Conservation (phyloP, 75 land plant species). For the Picea sitchensis region DNA sequence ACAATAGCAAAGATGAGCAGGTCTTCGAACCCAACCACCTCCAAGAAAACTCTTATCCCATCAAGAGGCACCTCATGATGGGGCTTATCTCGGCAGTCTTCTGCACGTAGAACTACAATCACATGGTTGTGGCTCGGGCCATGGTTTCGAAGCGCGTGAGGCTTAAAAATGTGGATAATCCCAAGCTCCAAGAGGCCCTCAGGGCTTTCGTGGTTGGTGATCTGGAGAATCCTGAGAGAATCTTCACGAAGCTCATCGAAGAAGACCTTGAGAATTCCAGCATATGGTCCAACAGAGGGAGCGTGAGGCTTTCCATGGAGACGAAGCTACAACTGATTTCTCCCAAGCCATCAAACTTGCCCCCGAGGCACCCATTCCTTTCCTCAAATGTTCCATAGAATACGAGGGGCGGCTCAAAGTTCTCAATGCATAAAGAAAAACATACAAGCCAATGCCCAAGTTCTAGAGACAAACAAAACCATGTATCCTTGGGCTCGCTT, state of each 20-base stretch:
- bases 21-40: background rate
- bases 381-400: slow-evolving; percentile 39
- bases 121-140: background rate
- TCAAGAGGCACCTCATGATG: background rate
- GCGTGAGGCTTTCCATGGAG: slow-evolving; percentile 33
- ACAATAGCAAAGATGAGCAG: background rate
- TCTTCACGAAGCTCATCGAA: slow-evolving; percentile 29
- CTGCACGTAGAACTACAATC: background rate
- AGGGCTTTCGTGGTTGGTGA: slow-evolving; percentile 29
- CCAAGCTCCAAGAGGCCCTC: slow-evolving; percentile 37
- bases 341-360: slow-evolving; percentile 29
- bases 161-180: slow-evolving; percentile 37
- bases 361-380: slow-evolving; percentile 34
- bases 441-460: too few relatives aligned
- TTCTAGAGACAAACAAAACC: too few relatives aligned
- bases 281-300: slow-evolving; percentile 46
- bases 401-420: slow-evolving; percentile 14
- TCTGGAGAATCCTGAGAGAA: slow-evolving; percentile 27
- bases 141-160: slow-evolving; percentile 21
- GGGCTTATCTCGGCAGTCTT: background rate
- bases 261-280: slow-evolving; percentile 34
- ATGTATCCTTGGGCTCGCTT: too few relatives aligned
- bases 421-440: too few relatives aligned
- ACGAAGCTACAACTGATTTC: slow-evolving; percentile 28
- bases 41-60: background rate